Conservation (phyloP, 129 eudicot species). For the Helianthus tuberosus region DNA sequence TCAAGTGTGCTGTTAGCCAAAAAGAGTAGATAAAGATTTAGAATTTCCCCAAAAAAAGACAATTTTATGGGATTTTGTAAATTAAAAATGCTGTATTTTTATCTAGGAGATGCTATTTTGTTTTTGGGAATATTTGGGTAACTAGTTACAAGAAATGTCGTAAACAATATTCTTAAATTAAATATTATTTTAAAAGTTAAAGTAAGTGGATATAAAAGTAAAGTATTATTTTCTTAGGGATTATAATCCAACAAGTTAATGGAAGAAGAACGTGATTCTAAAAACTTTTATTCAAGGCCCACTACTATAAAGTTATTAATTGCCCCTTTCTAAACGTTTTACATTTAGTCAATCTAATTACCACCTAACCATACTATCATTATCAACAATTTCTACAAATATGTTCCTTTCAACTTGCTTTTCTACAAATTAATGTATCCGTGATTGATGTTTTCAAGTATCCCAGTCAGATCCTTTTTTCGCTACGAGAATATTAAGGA, state of each 20-base stretch:
- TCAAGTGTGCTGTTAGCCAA: no score
- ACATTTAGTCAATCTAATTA: slow-evolving; percentile 22
- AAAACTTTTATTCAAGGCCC: slow-evolving; percentile 28
- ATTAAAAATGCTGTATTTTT: no score
- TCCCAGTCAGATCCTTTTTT: not conserved
- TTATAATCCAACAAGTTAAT: slow-evolving; percentile 13
- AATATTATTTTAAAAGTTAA: not conserved
- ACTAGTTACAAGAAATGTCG: no score
- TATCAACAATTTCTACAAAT: not conserved
- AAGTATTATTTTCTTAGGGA: slow-evolving; percentile 15
- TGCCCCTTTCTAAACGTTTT: slow-evolving; percentile 17
- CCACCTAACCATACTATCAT: slow-evolving; percentile 30
- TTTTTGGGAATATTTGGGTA: no score
- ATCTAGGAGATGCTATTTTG: no score
- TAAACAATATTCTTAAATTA: no score
- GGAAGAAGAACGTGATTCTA: slow-evolving; percentile 24
- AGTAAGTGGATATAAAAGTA: slow-evolving; percentile 13
- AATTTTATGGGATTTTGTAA: no score
- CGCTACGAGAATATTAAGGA: no score
- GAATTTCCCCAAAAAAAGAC: no score
- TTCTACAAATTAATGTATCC: not conserved
- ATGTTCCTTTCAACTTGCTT: slow-evolving; percentile 1
- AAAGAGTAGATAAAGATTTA: no score
- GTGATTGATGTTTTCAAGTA: not conserved
- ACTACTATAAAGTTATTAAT: slow-evolving; percentile 29